Evolutionary conservation across 352 stramenopile genomes (phyloP).

Genomic region (Phytopythium kandeliae): DNA sequence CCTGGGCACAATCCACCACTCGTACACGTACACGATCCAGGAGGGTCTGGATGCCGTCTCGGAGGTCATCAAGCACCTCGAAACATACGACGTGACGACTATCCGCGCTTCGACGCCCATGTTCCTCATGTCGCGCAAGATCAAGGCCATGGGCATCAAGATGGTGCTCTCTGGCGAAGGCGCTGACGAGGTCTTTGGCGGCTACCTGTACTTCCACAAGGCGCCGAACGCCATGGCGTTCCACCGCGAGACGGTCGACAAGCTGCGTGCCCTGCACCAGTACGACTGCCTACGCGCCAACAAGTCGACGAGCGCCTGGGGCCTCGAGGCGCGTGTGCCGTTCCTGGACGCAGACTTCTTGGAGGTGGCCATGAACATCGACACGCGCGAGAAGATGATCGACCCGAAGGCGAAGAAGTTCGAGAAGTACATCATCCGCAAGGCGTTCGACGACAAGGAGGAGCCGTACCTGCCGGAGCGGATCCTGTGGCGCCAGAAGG

Average conservation of each 20-base stretch:
- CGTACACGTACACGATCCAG: conserved; percentile 98
- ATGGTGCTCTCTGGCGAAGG: conserved; percentile 99
- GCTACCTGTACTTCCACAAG: conserved; percentile 99
- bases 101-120: conserved; percentile 98
- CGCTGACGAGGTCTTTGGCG: conserved; percentile 97
- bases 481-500: conserved; percentile 99
- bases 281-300: conserved; percentile 99
- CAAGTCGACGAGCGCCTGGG: conserved; percentile 98
- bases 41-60: conserved; percentile 97
- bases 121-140: conserved; percentile 99
- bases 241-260: conserved; percentile 93
- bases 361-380: conserved; percentile 97
- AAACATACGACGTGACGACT: conserved; percentile 99
- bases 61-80: conserved; percentile 96
- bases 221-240: conserved; percentile 91
- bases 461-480: conserved; percentile 96
- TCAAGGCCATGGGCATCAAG: conserved; percentile 99
- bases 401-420: conserved; percentile 88
- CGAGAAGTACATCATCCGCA: conserved; percentile 99
- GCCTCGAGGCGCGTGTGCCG: conserved; percentile 96
- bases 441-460: conserved; percentile 97
- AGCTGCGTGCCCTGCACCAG: conserved; percentile 95
- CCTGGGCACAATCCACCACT: conserved; percentile 97
- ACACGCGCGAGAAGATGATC: conserved; percentile 98
- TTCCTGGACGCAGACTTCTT: conserved; percentile 99